Evolutionary conservation across 768 basidiomycete genomes (phyloP).

Genomic region (Gloeostereum incarnatum): DNA sequence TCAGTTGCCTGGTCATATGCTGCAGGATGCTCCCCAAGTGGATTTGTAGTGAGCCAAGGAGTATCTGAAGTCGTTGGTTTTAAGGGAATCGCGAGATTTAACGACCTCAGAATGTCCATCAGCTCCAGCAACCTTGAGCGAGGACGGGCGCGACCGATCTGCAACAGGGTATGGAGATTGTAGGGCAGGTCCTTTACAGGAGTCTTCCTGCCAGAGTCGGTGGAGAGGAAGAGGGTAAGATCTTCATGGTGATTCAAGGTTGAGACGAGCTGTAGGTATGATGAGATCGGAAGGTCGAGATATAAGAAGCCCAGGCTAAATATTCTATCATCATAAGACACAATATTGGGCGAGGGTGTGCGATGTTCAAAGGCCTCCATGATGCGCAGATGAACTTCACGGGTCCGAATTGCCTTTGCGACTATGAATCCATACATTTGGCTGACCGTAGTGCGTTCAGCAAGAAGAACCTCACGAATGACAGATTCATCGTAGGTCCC

Average conservation of each 20-base stretch:
- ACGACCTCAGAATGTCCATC: slow-evolving; percentile 44
- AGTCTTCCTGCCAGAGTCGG: slow-evolving; percentile 36
- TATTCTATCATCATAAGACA: slow-evolving; percentile 46
- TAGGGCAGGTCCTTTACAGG: slow-evolving; percentile 45
- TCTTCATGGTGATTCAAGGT: slow-evolving; percentile 47
- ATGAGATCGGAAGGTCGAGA: slow-evolving; percentile 53
- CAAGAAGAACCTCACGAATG: slow-evolving; percentile 53
- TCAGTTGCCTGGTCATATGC: slow-evolving; percentile 35
- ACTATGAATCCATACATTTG: slow-evolving; percentile 70
- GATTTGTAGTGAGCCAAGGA: slow-evolving; percentile 37
- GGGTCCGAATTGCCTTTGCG: slow-evolving; percentile 56
- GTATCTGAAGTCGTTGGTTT: slow-evolving; percentile 27
- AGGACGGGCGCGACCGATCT: slow-evolving; percentile 50
- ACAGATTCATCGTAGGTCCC: slow-evolving; percentile 43
- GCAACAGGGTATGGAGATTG: slow-evolving; percentile 38
- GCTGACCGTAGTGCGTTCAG: slow-evolving; percentile 59
- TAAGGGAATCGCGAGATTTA: slow-evolving; percentile 56
- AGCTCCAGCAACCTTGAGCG: slow-evolving; percentile 54
- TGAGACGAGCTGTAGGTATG: slow-evolving; percentile 58
- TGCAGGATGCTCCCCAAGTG: slow-evolving; percentile 31
- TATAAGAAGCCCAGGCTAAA: slow-evolving; percentile 52
- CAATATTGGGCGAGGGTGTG: slow-evolving; percentile 29
- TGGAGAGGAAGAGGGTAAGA: slow-evolving; percentile 40
- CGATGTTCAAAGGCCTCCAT: slow-evolving; percentile 35
- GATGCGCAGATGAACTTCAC: slow-evolving; percentile 51